Evolutionary conservation across 2,329 filamentous ascomycete species (phyloP).

Genomic region (Exophiala xenobiotica): DNA sequence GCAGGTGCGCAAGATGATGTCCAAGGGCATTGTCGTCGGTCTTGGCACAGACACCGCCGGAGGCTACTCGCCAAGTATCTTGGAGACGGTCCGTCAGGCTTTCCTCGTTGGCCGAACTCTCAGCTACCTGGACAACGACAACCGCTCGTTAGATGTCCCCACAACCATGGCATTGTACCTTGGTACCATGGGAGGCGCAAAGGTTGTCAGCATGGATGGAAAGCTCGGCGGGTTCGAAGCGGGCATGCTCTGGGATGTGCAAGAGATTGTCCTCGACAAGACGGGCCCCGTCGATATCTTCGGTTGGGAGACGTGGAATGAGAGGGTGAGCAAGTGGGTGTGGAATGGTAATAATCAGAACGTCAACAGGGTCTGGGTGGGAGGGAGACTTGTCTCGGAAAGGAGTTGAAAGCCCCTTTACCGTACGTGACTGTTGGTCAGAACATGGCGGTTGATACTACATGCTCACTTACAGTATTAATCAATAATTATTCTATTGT

Average conservation of each 20-base stretch:
- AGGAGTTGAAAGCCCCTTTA: too few relatives aligned
- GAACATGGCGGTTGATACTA: too few relatives aligned
- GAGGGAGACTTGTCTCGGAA: conserved; percentile 74
- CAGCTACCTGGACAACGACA: conserved; percentile 49
- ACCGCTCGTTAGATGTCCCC: conserved; percentile 35
- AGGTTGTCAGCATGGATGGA: conserved; percentile 69
- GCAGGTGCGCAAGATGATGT: conserved; percentile 71
- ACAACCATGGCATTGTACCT: conserved; percentile 84
- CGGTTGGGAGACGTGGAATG: conserved; percentile 85
- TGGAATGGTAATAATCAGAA: conserved; percentile 92
- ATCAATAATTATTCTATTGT: too few relatives aligned
- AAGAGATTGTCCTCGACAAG: conserved; percentile 65
- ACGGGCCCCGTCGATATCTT: conserved; percentile 70
- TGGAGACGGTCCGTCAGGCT: conserved; percentile 78
- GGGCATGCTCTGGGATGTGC: conserved; percentile 88
- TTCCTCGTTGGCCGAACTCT: conserved; percentile 71
- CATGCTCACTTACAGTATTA: too few relatives aligned
- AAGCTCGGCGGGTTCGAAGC: conserved; percentile 77
- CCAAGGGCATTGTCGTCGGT: conserved; percentile 73
- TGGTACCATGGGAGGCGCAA: conserved; percentile 79
- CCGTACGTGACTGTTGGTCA: too few relatives aligned
- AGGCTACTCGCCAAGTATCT: conserved; percentile 76
- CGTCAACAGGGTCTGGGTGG: conserved; percentile 84
- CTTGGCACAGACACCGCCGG: conserved; percentile 89
- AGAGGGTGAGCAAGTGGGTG: conserved; percentile 87